Evolutionary conservation across 495 filamentous ascomycete species (phyloP), one percentile per base, ranked within the genome.

Genomic region (Penicillium malachiteum): DNA sequence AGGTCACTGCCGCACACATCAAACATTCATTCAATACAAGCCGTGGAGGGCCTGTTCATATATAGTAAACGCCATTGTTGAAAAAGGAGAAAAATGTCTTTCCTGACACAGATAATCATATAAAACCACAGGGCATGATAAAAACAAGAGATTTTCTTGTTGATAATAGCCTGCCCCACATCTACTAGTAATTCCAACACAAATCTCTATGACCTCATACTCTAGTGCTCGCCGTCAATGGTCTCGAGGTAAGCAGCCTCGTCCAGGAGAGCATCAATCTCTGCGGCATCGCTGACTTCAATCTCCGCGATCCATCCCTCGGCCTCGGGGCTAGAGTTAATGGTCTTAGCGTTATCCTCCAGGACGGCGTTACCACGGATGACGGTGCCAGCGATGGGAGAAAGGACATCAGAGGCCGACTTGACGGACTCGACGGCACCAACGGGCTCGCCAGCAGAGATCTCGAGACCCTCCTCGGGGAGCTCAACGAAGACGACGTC

Each of bases 401-500:
- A 86, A 70, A 95, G 86, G 75, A 98, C 96, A 70, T 98, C 94
- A 56, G 90, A 93, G 14, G 95, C 94, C 41, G 89, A 92, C 81
- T 98, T 98, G 69, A 98, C 94, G 9, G 91, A 96, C 81, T 98
- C 94, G 57, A 98, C 92, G 43, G 94, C 92, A 51, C 94, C 94
- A 59, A 96, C 86, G 54, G 88, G 73, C 66, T 96, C 91, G 58
- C 90, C 90, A 32, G 81, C 81, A 31, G 63, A 59, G 37, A 95
- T 79, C 59, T 83, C 79, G 55, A 82, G 74, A 53, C 81, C 85
- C 42, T 72, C 72, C 49, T 80, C 74, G 35, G 92, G 92, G 39
- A 97, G 88, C 81, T 98, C 94, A 59, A 97, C 91, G 78, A 85
- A 98, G 67, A 98, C 92, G 50, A 97, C 91, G 71, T 98, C 94